Base-by-base conservation (phyloP, 1,284 basidiomycete species). In the Naganishia sp. region DNA sequence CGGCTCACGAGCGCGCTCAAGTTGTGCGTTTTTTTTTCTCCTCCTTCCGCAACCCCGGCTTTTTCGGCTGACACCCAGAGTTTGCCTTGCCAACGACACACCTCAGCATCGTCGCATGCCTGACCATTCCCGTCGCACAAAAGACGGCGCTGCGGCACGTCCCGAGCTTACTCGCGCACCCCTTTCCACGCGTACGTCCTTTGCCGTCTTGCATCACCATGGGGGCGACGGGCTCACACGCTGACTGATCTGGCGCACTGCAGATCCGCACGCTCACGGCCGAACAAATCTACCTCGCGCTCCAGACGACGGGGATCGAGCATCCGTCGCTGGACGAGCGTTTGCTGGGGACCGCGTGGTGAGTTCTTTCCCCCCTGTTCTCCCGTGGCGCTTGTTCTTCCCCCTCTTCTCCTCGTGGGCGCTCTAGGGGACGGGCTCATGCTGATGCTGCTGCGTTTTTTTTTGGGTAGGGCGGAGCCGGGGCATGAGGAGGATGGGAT, bases 331-430 rank as follows among this genome's bases (percentile, higher is more conserved):
- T 87, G 1, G 92, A 94, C 74, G 85, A 88, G n/a, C 74, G 90
- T 6, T 78, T 95, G 43, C 78, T 93, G 15, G 88, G 91, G 75
- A 92, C 90, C 13, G 86, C 87, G 74, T 96, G 93, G 92, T 91
- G 68, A 68, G 84, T 39, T 9, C 36, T 21, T 21, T 28, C 5
- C 28, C 28, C 28, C 52, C 31, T 16, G 10, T 21, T 21, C 21
- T 21, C 21, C 2, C 28, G 28, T 1, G 28, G 28, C 46, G 13
- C 2, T 55, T 16, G 84, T 39, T 9, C 36, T 21, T 21, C 28
- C 28, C 28, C 52, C 31, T 16, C 3, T 21, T 21, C 21, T 21
- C 21, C 2, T 18, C 28, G 28, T 28, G 28, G 28, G 18, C 46
- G 13, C 2, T 55, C 9, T 2, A 23, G 15, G 18, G 53, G 15